These are phyloP conservation scores for Holtermannia corniformis DNA, from an alignment of 768 basidiomycete genomes.

Conservation along the genomic window DNA sequence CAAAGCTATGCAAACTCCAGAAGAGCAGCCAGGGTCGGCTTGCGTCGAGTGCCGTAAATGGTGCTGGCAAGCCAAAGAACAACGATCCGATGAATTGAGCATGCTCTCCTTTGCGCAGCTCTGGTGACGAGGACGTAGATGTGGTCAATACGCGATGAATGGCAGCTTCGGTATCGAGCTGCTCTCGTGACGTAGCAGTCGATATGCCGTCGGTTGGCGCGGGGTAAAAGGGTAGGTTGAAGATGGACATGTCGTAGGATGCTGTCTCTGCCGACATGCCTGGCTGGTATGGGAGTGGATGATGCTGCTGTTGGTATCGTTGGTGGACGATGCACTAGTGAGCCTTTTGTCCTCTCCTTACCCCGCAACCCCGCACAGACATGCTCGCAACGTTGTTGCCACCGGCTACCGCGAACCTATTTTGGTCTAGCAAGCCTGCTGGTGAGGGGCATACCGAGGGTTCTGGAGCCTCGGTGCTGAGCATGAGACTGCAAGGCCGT, in stretches of 20 bases:
- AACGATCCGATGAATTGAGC: constrained; percentile 65
- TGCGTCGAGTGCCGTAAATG: constrained; percentile 79
- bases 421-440: too few relatives aligned
- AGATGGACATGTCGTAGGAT: constrained; percentile 14
- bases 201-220: constrained; percentile 52
- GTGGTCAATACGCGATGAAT: neutral
- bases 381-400: too few relatives aligned
- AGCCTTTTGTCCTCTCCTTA: too few relatives aligned
- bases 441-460: too few relatives aligned
- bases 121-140: constrained; percentile 32
- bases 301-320: too few relatives aligned
- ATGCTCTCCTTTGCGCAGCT: constrained; percentile 54
- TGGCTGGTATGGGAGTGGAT: too few relatives aligned
- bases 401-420: too few relatives aligned
- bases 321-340: too few relatives aligned
- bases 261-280: too few relatives aligned
- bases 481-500: too few relatives aligned
- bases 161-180: constrained; percentile 8
- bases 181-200: constrained; percentile 52
- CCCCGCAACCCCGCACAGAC: too few relatives aligned
- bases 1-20: constrained; percentile 82
- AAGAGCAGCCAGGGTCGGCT: constrained; percentile 92
- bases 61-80: constrained; percentile 65
- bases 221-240: constrained; percentile 5
- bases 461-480: too few relatives aligned